Base-by-base conservation (phyloP, 768 basidiomycete species). In the Hericium erinaceus region DNA sequence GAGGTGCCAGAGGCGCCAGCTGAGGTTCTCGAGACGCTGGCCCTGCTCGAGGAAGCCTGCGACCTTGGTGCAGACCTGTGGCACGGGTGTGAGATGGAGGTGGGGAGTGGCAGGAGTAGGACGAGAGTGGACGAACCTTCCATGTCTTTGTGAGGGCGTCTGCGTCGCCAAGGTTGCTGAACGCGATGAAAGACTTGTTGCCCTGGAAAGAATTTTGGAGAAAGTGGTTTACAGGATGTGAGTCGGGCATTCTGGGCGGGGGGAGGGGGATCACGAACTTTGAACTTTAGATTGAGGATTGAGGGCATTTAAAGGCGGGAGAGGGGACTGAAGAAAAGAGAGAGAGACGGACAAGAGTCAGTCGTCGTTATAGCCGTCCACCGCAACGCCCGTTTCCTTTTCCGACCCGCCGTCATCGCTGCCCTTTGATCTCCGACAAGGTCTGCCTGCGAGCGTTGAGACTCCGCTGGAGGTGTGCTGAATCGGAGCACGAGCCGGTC, bases 171-270 rank as follows among this genome's bases (percentile, higher is more conserved):
- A 93, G 81, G 75, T 92, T 90, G 71, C 87, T 88, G 75, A 93
- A 93, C 60, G 91, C 89, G 72, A 92, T 88, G 71, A 93, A 93
- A 70, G 91, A 92, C 78, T 92, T 93, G 83, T 93, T 93, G 74
- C 91, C 90, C 91, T 79, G 67, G 54, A 54, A 52, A 52, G 58
- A 26, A 50, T 55, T 57, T 33, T 56, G 48, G 33, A 60, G 49
- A 64, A 62, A 57, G 55, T 56, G 60, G 57, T 60, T 58, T 55
- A 55, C 48, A 58, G 57, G 62, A 57, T 63, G 58, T 62, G 64
- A 48, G 39, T 54, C 33, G 54, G 51, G 33, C 52, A 51, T 58
- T 54, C 52, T 41, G 52, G 37, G 20, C 37, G 22, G 39, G 37
- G 50, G 40, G 9, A 26, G 18, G 38, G 50, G 33, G 55, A 62